Evolutionary conservation across 73 alveolate genomes (phyloP), one percentile per base, ranked within the genome.

Genomic region (Paramecium bursaria): DNA sequence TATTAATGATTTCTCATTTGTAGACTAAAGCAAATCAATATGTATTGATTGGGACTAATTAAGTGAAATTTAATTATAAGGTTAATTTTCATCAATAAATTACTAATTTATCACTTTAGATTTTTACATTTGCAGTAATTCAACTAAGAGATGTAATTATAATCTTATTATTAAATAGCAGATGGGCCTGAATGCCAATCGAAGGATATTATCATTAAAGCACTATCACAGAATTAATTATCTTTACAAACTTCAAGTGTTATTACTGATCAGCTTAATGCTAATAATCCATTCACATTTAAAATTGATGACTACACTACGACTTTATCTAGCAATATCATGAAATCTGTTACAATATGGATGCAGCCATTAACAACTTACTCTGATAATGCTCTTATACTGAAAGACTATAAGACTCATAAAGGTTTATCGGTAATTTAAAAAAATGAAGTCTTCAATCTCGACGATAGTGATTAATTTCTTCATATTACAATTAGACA

Each of bases 11-110:
- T 67, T 67, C 44, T 35, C 82, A 0, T 57, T 39, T 19, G 7
- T 67, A 15, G 82, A 67, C 19, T 67, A 39, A 67, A 25, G 26
- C 17, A 19, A 53, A 21, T 39, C 33, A 39, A 39, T 25, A 39
- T 67, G 82, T 42, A 67, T 67, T 42, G 82, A 67, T 14, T 67
- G 82, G 82, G 33, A 67, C 44, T 3, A 67, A 39, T 15, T 67
- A 3, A 23, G 26, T 13, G 50, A 13, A 31, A 31, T 67, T 11
- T 17, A 31, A 39, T 25, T 67, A 1, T 31, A 67, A 33, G 82
- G 82, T 7, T 39, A 53, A 13, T 67, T 67, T 67, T 53, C 33
- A 39, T 53, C 82, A 2, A 29, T 33, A 14, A 14, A 67, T 30
- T 67, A 11, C 44, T 22, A 31, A 19, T 42, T 39, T n/a, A 33